Evolutionary conservation across 306 rosid species (phyloP), one percentile per base, ranked within the genome.

Genomic region (Acacia acuminata): DNA sequence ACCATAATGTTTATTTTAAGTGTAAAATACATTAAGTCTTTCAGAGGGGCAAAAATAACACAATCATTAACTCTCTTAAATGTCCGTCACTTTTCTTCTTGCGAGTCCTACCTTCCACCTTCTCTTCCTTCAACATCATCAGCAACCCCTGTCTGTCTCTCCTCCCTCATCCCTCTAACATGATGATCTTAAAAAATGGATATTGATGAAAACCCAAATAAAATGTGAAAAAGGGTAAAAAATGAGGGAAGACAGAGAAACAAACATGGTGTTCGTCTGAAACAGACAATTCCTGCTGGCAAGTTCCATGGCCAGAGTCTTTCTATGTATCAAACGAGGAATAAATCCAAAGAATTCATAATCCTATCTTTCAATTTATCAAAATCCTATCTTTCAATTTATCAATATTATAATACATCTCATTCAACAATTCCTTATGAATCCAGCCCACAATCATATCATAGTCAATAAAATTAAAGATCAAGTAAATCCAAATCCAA

Each of bases 391-490:
- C 76, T 63, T 56, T 42, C 73, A 20, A 74, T 60, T 75, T 70
- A 82, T 80, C 67, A 79, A 79, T 8, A 55, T 55, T 20, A 20
- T n/a, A 56, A 79, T 36, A 71, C 71, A 66, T 38, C 63, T 10
- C 22, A 81, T 81, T 81, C 44, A 63, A 20, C 71, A 45, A 27
- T 15, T 27, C 40, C 24, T 55, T 61, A 34, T 17, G 24, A 74
- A 74, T 82, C 74, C 67, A 78, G 1, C 77, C 76, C 27, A 61
- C 43, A 38, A 45, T 27, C 78, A 72, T 75, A 79, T 83, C 75
- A 45, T 79, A 75, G 75, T 56, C 43, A 82, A 80, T 71, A 48
- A 77, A 74, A 81, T 76, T 80, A 53, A 90, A 88, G 89, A 90
- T 90, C 91, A 80, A 85, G 60, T 48, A 34, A 34, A 72, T 81